These are phyloP conservation scores for Claviceps citrina DNA, from an alignment of 2,329 filamentous ascomycete species.

Conservation along the genomic window DNA sequence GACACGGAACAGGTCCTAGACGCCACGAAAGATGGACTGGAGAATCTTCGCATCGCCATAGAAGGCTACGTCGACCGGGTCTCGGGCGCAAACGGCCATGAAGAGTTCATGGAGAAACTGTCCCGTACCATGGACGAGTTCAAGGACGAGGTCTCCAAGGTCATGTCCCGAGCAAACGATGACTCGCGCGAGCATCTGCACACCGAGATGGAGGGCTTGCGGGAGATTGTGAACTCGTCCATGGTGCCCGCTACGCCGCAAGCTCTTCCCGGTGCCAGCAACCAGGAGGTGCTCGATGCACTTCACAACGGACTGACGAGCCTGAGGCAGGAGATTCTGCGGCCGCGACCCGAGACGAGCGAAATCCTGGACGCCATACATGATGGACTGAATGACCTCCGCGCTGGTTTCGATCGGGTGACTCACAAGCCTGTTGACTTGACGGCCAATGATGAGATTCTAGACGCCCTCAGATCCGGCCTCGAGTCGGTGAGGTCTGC, in stretches of 20 bases:
- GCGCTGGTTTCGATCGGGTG: slow-evolving; percentile 60
- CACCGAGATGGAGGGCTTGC: slow-evolving; percentile 67
- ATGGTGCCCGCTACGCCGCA: slow-evolving; percentile 44
- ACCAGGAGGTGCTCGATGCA: slow-evolving; percentile 55
- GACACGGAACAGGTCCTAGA: slow-evolving; percentile 83
- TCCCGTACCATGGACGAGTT: slow-evolving; percentile 49
- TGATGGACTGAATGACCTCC: slow-evolving; percentile 67
- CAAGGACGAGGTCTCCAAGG: slow-evolving; percentile 49
- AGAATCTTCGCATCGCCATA: slow-evolving; percentile 64
- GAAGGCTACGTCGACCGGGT: slow-evolving; percentile 66
- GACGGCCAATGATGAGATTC: slow-evolving; percentile 74
- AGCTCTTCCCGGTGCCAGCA: slow-evolving; percentile 19
- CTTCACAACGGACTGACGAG: slow-evolving; percentile 58
- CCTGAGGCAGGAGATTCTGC: slow-evolving; percentile 59
- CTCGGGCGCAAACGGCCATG: slow-evolving; percentile 52
- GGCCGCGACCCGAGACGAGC: slow-evolving; percentile 54
- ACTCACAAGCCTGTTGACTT: slow-evolving; percentile 67
- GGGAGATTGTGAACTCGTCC: slow-evolving; percentile 58
- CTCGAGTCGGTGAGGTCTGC: slow-evolving; percentile 61
- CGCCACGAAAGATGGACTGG: slow-evolving; percentile 74
- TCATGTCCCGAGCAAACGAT: slow-evolving; percentile 35
- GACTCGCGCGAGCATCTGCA: slow-evolving; percentile 51
- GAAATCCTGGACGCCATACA: slow-evolving; percentile 83
- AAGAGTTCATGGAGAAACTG: slow-evolving; percentile 61
- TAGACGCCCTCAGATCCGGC: slow-evolving; percentile 75